Conservation (phyloP, 176 grass and related monocot genomes). For the Zoysia pacifica region DNA sequence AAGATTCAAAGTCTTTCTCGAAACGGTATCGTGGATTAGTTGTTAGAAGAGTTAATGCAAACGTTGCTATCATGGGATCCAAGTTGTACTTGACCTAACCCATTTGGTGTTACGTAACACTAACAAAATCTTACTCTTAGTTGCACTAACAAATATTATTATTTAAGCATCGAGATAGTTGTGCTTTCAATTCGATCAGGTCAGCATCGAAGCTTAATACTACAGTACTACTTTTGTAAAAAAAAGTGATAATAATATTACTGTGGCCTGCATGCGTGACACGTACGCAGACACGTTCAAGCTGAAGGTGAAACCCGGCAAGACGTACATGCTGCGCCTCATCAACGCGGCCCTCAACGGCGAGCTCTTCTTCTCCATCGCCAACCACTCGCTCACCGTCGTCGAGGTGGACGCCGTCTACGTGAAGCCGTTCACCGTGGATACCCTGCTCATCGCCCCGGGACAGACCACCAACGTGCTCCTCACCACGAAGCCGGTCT, state of each 20-base stretch:
- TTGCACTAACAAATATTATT: background rate
- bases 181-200: conserved; percentile 14
- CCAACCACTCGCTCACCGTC: conserved; percentile 59
- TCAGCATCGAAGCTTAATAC: background rate
- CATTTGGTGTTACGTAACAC: conserved; percentile 24
- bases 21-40: conserved; percentile 32
- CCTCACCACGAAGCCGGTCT: conserved; percentile 41
- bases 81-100: conserved; percentile 38
- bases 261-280: background rate
- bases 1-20: conserved; percentile 43
- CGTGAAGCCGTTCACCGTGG: conserved; percentile 53
- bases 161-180: conserved; percentile 20
- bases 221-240: no score
- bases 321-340: conserved; percentile 65
- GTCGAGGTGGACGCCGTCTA: conserved; percentile 73
- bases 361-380: conserved; percentile 76
- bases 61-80: conserved; percentile 10
- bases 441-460: conserved; percentile 51
- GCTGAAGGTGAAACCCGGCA: conserved; percentile 55
- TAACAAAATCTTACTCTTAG: background rate
- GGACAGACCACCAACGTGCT: conserved; percentile 74
- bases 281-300: conserved; percentile 53
- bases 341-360: conserved; percentile 72
- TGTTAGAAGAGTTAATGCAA: conserved; percentile 16
- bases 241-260: background rate